Base-by-base conservation (phyloP, 345 rosid species). In the Tarenaya hassleriana region DNA sequence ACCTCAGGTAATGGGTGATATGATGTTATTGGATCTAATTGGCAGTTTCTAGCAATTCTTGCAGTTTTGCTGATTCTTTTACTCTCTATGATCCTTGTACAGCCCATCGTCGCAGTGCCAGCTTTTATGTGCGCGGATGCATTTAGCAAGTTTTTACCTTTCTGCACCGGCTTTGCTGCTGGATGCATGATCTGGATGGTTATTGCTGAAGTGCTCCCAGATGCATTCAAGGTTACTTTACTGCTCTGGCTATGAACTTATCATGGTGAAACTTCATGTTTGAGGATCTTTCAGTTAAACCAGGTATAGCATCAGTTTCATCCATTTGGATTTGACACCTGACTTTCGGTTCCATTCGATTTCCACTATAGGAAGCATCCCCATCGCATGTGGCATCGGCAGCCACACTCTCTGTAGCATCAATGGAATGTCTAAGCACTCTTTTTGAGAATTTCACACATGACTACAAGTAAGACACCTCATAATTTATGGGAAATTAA, bases 151-250 rank as follows among this genome's bases (percentile, higher is more conserved):
- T 71, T 94, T 71, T 76, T 88, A 49, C 99, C 99, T 41, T 94
- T 94, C 66, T 94, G 99, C 57, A 88, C 99, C 37, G 99, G 99
- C 52, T 94, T 94, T 75, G 99, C 99, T 50, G 99, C 97, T 64
- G 99, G 97, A 29, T 94, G 99, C 64, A 94, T 94, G 99, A 86
- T 94, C 48, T 94, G 99, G 99, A 94, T 94, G 97, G 99, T 94
- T 52, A 68, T 94, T 71, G 97, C 97, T 40, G 99, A 94, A 75
- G 99, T 94, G 43, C 95, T 94, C 55, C 99, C 99, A 46, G 99
- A 88, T 70, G 95, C 99, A 16, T 94, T 88, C 69, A 88, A 88
- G 97, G 99, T 86, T 59, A 57, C 29, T 56, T 60, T 7, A 32
- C 47, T 44, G 53, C 16, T 60, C 0, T 54, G 38, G 18, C 49